phyloP scores from a whole-genome alignment of 306 rosid genomes.

The Cicer arietinum region DNA sequence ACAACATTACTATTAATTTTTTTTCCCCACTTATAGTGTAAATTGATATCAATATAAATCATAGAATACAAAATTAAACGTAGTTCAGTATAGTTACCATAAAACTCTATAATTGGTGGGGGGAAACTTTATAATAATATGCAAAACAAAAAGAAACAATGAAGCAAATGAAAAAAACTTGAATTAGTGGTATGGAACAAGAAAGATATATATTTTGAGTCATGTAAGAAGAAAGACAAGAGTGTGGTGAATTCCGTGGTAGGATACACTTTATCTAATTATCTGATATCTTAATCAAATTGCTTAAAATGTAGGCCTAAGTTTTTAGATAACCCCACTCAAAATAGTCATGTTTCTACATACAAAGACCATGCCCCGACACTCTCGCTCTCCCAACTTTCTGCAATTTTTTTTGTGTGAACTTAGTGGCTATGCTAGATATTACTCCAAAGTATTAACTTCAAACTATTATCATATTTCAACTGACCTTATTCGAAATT shows the following conservation, averaged over 20 bases:
- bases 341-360: conserved; percentile 31
- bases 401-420: conserved; percentile 29
- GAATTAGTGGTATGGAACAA: no score
- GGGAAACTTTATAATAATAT: no score
- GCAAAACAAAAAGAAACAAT: no score
- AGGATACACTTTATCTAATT: not conserved
- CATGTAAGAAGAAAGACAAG: no score
- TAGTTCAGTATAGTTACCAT: no score
- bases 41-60: no score
- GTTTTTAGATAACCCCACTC: conserved; percentile 33
- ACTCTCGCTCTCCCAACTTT: conserved; percentile 27
- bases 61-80: no score
- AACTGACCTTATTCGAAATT: conserved; percentile 20
- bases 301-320: not conserved
- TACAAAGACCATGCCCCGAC: conserved; percentile 38
- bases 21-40: no score
- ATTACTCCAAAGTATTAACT: conserved; percentile 2
- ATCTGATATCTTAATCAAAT: conserved; percentile 1
- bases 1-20: no score
- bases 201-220: no score
- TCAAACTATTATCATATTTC: conserved; percentile 48
- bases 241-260: conserved; percentile 20
- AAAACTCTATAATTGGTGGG: no score
- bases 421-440: conserved; percentile 30
- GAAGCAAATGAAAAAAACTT: no score